These are phyloP conservation scores for Fusarium fracticaudum DNA, from an alignment of 2,329 filamentous ascomycete genomes.

Conservation along the genomic window DNA sequence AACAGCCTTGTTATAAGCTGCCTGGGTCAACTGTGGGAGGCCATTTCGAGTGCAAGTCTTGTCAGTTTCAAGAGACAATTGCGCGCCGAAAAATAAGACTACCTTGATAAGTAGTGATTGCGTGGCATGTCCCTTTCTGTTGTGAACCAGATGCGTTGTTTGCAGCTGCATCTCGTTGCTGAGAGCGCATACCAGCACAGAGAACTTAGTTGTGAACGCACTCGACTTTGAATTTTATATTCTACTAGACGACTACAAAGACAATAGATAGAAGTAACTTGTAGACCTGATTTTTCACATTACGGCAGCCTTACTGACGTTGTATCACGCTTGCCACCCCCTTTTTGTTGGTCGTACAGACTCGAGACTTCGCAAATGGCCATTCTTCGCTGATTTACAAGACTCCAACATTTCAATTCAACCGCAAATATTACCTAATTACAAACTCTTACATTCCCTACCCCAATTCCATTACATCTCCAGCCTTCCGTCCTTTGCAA, in stretches of 20 bases:
- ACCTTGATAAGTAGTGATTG: too few species aligned
- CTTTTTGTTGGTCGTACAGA: too few species aligned
- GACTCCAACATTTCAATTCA: neutral
- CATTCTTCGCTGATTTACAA: neutral
- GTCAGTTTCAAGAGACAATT: too few species aligned
- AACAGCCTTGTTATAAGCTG: neutral
- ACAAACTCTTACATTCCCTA: neutral
- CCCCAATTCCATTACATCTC: neutral
- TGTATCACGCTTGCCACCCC: neutral
- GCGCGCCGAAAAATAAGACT: too few species aligned
- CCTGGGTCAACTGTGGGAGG: rapidly evolving
- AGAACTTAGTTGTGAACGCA: rapidly evolving
- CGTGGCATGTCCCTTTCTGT: too few species aligned
- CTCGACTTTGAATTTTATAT: neutral
- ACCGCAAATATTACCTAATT: neutral
- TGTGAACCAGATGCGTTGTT: too few species aligned
- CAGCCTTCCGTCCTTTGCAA: neutral
- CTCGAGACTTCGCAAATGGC: neutral
- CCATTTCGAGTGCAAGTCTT: neutral
- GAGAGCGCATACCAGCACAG: neutral
- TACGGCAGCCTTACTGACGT: rapidly evolving
- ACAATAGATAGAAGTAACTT: rapidly evolving
- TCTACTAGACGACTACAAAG: rapidly evolving
- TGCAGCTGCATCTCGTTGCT: neutral
- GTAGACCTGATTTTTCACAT: rapidly evolving